Conservation (phyloP, 495 filamentous ascomycete species). For the Tetracladium setigerum region DNA sequence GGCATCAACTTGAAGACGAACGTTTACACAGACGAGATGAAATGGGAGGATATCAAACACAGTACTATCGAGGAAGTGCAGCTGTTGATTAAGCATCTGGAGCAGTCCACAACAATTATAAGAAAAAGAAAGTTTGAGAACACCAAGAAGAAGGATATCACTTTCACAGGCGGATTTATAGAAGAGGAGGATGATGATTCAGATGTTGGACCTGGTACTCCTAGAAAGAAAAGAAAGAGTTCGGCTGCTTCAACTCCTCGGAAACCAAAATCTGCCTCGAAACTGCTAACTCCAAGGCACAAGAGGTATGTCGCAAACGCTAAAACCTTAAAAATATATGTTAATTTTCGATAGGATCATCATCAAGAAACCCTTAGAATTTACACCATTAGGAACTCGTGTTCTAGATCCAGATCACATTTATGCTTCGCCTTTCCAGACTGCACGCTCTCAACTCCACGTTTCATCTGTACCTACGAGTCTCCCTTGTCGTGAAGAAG, state of each 20-base stretch:
- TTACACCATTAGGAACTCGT: slow-evolving; percentile 87
- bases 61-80: slow-evolving; percentile 53
- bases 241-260: slow-evolving; percentile 51
- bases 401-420: slow-evolving; percentile 69
- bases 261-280: slow-evolving; percentile 44
- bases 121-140: slow-evolving; percentile 45
- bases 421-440: slow-evolving; percentile 81
- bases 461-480: slow-evolving; percentile 85
- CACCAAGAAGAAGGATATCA: slow-evolving; percentile 11
- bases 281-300: slow-evolving; percentile 64
- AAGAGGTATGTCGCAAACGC: slow-evolving; percentile 39
- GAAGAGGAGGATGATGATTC: slow-evolving; percentile 42
- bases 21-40: slow-evolving; percentile 86
- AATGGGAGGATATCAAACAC: slow-evolving; percentile 79
- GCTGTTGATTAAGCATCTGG: slow-evolving; percentile 54
- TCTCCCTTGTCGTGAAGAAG: slow-evolving; percentile 84
- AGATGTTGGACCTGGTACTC: slow-evolving; percentile 37
- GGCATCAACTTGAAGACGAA: slow-evolving; percentile 83
- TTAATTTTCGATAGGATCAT: slow-evolving; percentile 45
- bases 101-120: slow-evolving; percentile 61
- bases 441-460: slow-evolving; percentile 83
- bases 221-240: slow-evolving; percentile 32
- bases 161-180: slow-evolving; percentile 17
- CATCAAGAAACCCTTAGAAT: slow-evolving; percentile 87
- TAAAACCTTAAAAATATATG: not conserved